These are phyloP conservation scores for Annulohypoxylon moriforme DNA, from an alignment of 495 filamentous ascomycete species.

Conservation along the genomic window DNA sequence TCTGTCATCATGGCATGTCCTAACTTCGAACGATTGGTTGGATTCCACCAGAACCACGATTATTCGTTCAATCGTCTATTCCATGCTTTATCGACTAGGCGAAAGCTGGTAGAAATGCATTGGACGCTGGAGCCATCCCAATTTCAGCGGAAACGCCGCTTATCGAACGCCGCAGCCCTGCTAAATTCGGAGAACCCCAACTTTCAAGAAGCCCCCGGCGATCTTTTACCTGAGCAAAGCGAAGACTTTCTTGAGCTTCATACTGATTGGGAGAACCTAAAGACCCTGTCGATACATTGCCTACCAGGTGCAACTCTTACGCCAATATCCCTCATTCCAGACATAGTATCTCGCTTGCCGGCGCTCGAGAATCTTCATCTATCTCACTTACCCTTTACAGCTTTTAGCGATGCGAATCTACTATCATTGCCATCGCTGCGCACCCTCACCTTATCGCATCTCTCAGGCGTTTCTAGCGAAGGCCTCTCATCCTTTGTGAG, in stretches of 20 bases:
- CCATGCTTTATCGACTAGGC: slow-evolving; percentile 81
- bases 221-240: slow-evolving; percentile 69
- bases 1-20: slow-evolving; percentile 88
- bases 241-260: slow-evolving; percentile 78
- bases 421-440: slow-evolving; percentile 76
- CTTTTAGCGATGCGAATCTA: slow-evolving; percentile 77
- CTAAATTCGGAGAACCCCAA: slow-evolving; percentile 41
- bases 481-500: slow-evolving; percentile 81
- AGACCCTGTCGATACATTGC: slow-evolving; percentile 80
- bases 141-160: slow-evolving; percentile 49
- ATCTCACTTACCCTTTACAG: slow-evolving; percentile 74
- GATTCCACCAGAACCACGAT: slow-evolving; percentile 75
- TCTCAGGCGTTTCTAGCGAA: slow-evolving; percentile 79
- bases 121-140: slow-evolving; percentile 73
- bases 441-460: slow-evolving; percentile 78
- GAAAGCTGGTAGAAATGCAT: slow-evolving; percentile 77
- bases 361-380: slow-evolving; percentile 78
- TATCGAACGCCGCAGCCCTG: slow-evolving; percentile 43
- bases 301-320: slow-evolving; percentile 70
- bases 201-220: slow-evolving; percentile 57
- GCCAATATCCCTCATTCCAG: slow-evolving; percentile 73
- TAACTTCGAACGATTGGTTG: slow-evolving; percentile 80
- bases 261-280: slow-evolving; percentile 74
- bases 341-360: slow-evolving; percentile 72
- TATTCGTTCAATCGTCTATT: slow-evolving; percentile 80